Conservation (phyloP, 2,329 filamentous ascomycete genomes). For the Bertia moriformis region DNA sequence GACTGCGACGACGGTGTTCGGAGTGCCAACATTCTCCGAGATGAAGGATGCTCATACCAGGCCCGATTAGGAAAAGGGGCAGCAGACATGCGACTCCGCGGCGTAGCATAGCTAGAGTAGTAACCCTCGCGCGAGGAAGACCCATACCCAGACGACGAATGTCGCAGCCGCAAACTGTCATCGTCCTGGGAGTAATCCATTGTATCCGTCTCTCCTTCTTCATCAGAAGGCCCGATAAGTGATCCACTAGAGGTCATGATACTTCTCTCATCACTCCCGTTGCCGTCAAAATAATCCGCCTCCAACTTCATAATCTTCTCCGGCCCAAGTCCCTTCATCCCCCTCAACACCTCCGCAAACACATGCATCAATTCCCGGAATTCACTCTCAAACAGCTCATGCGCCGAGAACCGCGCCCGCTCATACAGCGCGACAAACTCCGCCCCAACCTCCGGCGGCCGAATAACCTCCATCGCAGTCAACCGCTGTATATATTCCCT, state of each 20-base stretch:
- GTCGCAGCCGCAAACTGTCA: conserved; percentile 10
- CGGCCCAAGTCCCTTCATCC: too few species aligned
- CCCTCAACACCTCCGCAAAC: conserved; percentile 41
- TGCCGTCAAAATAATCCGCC: conserved; percentile 16
- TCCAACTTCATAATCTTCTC: too few species aligned
- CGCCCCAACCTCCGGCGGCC: conserved; percentile 28
- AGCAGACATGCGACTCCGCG: not conserved
- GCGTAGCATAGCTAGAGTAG: not conserved
- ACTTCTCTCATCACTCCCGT: not conserved
- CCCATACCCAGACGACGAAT: not conserved
- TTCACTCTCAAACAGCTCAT: conserved; percentile 31
- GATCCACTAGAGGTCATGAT: conserved; percentile 19
- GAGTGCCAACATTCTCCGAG: conserved; percentile 1
- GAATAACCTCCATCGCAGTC: conserved; percentile 32
- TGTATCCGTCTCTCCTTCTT: conserved; percentile 20
- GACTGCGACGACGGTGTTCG: conserved; percentile 19
- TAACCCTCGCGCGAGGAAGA: not conserved
- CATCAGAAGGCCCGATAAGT: conserved; percentile 18
- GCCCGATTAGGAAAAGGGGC: conserved; percentile 2
- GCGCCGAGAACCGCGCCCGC: conserved; percentile 40
- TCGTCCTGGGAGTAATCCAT: conserved; percentile 10
- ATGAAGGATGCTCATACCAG: conserved; percentile 3
- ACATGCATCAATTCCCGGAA: conserved; percentile 41
- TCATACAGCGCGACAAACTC: conserved; percentile 44
- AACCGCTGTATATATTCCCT: conserved; percentile 43